Conservation (phyloP, 2,329 filamentous ascomycete genomes). For the Hypoxylon sp. region DNA sequence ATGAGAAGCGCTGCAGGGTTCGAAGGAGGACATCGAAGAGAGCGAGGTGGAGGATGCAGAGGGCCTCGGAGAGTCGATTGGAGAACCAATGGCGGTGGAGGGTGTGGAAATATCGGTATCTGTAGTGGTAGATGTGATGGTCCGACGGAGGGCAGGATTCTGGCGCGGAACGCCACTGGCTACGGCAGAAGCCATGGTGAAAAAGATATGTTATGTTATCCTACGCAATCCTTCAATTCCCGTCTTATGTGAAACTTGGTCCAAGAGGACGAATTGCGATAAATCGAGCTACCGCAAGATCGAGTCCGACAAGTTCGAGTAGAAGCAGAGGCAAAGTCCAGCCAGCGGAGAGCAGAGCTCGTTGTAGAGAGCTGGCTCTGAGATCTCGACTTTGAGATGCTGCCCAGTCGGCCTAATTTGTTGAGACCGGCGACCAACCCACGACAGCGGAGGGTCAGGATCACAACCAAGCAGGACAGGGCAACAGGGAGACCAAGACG, state of each 20-base stretch:
- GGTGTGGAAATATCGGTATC: conserved; percentile 63
- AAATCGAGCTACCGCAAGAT: not conserved
- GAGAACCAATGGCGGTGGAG: conserved; percentile 69
- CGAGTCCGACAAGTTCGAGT: not conserved
- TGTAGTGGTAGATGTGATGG: conserved; percentile 56
- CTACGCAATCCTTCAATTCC: not conserved
- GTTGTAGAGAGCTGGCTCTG: not conserved
- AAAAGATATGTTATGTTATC: not conserved
- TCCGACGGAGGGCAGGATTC: conserved; percentile 62
- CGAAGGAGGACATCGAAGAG: conserved; percentile 84
- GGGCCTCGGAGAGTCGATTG: conserved; percentile 68
- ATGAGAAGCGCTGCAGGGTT: conserved; percentile 57
- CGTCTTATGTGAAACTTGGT: not conserved
- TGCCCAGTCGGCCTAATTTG: conserved; percentile 5
- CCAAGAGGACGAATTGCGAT: not conserved
- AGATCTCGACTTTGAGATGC: conserved; percentile 11
- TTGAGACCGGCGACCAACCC: conserved; percentile 15
- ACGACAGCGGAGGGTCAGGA: conserved; percentile 30
- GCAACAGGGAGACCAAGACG: conserved; percentile 18
- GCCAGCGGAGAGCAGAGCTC: not conserved
- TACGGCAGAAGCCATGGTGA: conserved; percentile 61
- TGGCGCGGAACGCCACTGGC: conserved; percentile 58
- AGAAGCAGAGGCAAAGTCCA: not conserved
- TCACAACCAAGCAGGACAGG: conserved; percentile 1
- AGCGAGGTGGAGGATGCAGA: conserved; percentile 90